Evolutionary conservation across 1,139 yeast genomes (phyloP).

Genomic region (Geotrichum bryndzae): DNA sequence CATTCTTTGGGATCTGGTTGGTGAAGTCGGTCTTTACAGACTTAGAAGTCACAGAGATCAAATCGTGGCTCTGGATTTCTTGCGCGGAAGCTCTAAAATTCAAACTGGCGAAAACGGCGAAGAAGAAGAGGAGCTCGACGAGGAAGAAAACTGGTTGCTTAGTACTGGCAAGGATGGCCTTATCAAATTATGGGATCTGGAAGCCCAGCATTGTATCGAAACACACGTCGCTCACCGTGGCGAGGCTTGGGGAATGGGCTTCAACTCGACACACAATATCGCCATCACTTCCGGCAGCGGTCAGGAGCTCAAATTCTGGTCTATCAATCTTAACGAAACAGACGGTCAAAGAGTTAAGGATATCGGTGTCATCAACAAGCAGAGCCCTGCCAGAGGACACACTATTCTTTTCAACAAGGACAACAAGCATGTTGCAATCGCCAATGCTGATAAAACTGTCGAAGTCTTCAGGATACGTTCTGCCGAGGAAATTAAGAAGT

Average conservation of each 20-base stretch:
- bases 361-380: conserved; percentile 66
- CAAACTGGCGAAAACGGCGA: conserved; percentile 5
- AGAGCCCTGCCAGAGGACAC: conserved; percentile 69
- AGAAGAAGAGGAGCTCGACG: conserved; percentile 20
- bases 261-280: conserved; percentile 21
- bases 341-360: conserved; percentile 52
- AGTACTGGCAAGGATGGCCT: conserved; percentile 86
- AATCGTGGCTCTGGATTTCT: conserved; percentile 63
- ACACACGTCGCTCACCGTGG: conserved; percentile 91
- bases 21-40: conserved; percentile 82
- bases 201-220: conserved; percentile 83
- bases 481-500: conserved; percentile 73
- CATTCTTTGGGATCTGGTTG: conserved; percentile 91
- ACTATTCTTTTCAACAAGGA: conserved; percentile 47
- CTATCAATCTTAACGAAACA: conserved; percentile 48
- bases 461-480: conserved; percentile 76
- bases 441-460: conserved; percentile 73
- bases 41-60: conserved; percentile 86
- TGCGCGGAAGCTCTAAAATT: conserved; percentile 29
- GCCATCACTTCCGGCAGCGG: conserved; percentile 70
- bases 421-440: conserved; percentile 47
- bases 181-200: conserved; percentile 87
- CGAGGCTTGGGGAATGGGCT: conserved; percentile 83
- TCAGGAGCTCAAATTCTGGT: conserved; percentile 82
- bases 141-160: conserved; percentile 53